Evolutionary conservation across 2,329 filamentous ascomycete species (phyloP).

Genomic region (Colletotrichum siamense): DNA sequence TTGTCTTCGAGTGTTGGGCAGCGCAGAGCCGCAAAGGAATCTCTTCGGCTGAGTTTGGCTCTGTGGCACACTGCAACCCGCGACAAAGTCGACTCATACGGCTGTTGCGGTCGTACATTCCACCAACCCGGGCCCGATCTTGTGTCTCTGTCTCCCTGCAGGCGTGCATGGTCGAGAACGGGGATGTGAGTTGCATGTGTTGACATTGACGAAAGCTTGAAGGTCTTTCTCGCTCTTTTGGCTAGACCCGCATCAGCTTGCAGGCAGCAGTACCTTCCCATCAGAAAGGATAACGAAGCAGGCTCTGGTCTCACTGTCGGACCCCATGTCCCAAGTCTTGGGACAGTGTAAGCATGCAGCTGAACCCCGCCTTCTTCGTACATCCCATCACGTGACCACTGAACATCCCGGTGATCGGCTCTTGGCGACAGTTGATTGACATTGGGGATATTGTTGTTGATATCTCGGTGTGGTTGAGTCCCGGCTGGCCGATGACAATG

Average conservation of each 20-base stretch:
- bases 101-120: neutral
- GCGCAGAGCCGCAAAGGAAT: neutral
- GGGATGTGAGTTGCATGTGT: neutral
- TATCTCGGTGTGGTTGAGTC: neutral
- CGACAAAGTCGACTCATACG: neutral
- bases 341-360: neutral
- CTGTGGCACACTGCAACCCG: neutral
- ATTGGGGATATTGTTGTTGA: neutral
- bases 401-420: neutral
- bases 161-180: neutral
- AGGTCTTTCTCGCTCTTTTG: neutral
- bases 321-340: neutral
- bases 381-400: neutral
- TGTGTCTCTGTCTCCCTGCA: neutral
- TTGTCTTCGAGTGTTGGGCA: neutral
- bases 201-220: neutral
- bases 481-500: neutral
- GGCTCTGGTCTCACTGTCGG: neutral
- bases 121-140: neutral
- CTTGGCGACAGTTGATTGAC: neutral
- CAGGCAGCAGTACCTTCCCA: neutral
- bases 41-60: neutral
- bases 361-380: neutral
- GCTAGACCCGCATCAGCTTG: neutral
- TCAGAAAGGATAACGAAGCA: neutral